Conservation (phyloP, 257 asterid species). For the Prunella vulgaris region DNA sequence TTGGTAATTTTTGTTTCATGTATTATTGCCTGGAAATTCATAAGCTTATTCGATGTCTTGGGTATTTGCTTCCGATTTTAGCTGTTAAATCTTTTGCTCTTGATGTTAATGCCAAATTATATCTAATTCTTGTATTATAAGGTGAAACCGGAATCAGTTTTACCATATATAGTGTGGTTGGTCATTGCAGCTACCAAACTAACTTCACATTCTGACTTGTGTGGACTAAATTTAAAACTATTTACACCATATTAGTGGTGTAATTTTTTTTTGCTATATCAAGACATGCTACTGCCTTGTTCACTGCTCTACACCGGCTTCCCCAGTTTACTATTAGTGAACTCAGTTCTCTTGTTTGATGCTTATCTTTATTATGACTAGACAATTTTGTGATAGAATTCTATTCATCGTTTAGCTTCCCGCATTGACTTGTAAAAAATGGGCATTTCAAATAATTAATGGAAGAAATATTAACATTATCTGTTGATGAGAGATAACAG, state of each 20-base stretch:
- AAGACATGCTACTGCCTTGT: not conserved
- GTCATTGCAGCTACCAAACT: not conserved
- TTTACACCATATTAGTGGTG: not conserved
- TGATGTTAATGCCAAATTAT: not conserved
- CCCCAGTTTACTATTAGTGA: not conserved
- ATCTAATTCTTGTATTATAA: not conserved
- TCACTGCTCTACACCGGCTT: not conserved
- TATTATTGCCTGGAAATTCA: conserved; percentile 1
- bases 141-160: not conserved
- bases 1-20: not conserved
- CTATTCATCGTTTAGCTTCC: not conserved
- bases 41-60: not conserved
- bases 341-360: not conserved
- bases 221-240: not conserved
- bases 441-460: not conserved
- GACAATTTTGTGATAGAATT: not conserved
- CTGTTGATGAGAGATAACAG: not conserved
- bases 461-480: not conserved
- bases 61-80: not conserved
- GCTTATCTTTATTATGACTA: not conserved
- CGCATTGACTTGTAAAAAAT: not conserved
- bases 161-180: not conserved
- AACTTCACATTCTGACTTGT: not conserved
- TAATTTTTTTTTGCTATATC: not conserved
- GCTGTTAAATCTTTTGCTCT: not conserved